Base-by-base conservation (phyloP, 371 early-diverging fungal species). In the Apophysomyces sp. region DNA sequence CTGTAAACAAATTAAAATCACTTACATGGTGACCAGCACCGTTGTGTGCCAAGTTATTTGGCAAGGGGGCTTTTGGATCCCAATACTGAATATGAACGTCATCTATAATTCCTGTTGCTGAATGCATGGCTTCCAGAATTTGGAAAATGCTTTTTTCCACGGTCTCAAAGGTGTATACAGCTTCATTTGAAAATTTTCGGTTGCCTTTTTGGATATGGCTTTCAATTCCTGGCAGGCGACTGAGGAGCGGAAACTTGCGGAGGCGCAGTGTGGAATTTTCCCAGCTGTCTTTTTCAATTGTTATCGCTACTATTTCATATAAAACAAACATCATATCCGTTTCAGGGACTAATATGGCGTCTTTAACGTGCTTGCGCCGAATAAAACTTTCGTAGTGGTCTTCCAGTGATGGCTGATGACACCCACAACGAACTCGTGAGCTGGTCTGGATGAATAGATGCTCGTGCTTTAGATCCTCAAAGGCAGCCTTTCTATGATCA, bases 21-120 rank as follows among this genome's bases (percentile, higher is more conserved):
- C 55, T 51, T 65, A 62, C 65, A 61, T 62, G 61, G 24, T 71
- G 41, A 1, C 67, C 72, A 16, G 72, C 41, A 1, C 72, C 72
- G 56, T 57, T 60, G 58, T 65, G 56, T 28, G 30, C 44, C 30
- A 34, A 52, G 28, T 31, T 63, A 53, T 27, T 60, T 52, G 37
- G 68, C 32, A 65, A 51, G 21, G 36, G 49, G 21, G 26, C 49
- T n/a, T 3, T 41, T 21, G 40, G 31, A 24, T 40, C 28, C 30
- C 18, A 60, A 39, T 27, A 55, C 53, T 53, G 56, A 34, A 49
- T 52, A 34, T 63, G 60, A 16, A 16, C 13, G 37, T 34, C 29
- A 28, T 63, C 52, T 15, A 60, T 36, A 15, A 37, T n/a, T 3
- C 37, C 29, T 21, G 51, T 51, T 16, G 18, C 15, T 21, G 51